Base-by-base conservation (phyloP, 1,139 yeast genomes). In the Eremothecium coryli region DNA sequence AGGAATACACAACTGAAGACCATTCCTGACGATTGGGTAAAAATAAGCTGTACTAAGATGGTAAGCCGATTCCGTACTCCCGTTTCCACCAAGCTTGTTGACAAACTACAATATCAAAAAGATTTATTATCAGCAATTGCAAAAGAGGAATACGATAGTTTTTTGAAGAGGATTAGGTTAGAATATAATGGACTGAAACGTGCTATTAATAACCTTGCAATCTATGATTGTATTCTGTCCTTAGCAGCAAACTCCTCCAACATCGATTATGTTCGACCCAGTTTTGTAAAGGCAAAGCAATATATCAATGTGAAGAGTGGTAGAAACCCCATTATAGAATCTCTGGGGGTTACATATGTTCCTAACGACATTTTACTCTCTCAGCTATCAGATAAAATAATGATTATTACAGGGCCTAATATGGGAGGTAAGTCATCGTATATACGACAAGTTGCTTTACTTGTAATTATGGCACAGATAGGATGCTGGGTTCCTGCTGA, bases 311-410 rank as follows among this genome's bases (percentile, higher is more conserved):
- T 85, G 0, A 59, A 52, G 14, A 65, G 70, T 6, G 82, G 93
- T 1, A 64, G 93, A 23, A 88, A 90, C 49, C 97, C 97, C 1
- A 75, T 86, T 35, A 70, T 82, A 9, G 93, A 82, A 50, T 68
- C 68, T 25, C 49, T 68, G 2, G 61, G 61, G 26, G 49, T 56
- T 4, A 57, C 54, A 23, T 82, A 77, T 52, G 84, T 88, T 5
- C 70, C 95, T 2, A 90, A 88, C 50, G 75, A 78, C 44, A 70
- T 81, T 6, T 38, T 55, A 2, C 69, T 84, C 62, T 47, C 63
- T 3, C 54, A 59, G 10, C 56, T 62, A 31, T 54, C 61, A 1
- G 63, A 70, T 14, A 60, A 82, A 24, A 70, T 76, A 1, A 59
- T 81, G 42, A 67, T 84, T 7, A 69, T 82, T 18, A 74, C 81